phyloP scores from a whole-genome alignment of 441 rosid genomes.

The Jatropha podagrica region DNA sequence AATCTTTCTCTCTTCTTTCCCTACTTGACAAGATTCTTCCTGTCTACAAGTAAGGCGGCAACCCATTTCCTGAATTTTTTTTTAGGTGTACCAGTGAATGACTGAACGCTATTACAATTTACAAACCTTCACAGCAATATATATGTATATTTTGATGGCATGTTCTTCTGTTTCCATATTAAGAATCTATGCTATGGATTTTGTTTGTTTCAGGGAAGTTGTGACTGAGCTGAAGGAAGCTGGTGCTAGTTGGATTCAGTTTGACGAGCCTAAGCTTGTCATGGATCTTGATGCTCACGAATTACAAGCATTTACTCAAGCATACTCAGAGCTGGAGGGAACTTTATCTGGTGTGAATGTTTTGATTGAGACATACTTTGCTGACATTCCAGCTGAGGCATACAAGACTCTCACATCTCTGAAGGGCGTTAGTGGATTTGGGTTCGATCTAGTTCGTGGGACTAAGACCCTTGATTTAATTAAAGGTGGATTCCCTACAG shows the following conservation, averaged over 20 bases:
- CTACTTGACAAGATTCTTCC: conserved; percentile 83
- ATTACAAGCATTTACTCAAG: conserved; percentile 71
- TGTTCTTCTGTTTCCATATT: neutral
- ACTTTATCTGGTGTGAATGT: conserved; percentile 82
- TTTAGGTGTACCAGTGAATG: neutral
- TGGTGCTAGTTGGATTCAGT: conserved; percentile 94
- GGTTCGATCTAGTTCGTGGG: conserved; percentile 92
- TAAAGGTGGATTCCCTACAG: conserved; percentile 75
- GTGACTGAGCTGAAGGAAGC: conserved; percentile 82
- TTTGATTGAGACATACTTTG: conserved; percentile 85
- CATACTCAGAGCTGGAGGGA: conserved; percentile 73
- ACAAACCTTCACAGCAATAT: neutral
- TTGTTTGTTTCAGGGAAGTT: conserved; percentile 62
- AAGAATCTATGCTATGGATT: neutral
- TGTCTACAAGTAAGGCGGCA: conserved; percentile 69
- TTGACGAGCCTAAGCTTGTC: conserved; percentile 91
- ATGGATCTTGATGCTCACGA: conserved; percentile 79
- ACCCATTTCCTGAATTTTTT: neutral
- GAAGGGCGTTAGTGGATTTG: conserved; percentile 87
- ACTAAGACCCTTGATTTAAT: conserved; percentile 73
- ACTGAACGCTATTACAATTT: neutral
- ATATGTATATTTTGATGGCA: neutral
- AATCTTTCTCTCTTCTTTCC: conserved; percentile 74
- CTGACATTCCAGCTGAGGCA: conserved; percentile 81
- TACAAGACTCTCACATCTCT: conserved; percentile 76